Evolutionary conservation across 169 alveolate genomes (phyloP).

Genomic region (Plasmodium adleri): DNA sequence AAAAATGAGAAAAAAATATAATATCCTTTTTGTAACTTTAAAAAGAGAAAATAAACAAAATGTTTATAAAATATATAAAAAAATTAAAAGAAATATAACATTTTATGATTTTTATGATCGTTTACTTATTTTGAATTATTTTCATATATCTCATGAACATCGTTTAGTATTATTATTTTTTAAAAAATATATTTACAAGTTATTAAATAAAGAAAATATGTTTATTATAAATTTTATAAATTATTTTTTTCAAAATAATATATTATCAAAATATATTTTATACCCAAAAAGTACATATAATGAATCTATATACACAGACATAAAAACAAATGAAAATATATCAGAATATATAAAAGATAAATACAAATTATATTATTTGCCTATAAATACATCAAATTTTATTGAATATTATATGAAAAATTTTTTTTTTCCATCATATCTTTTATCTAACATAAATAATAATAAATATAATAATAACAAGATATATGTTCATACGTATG

Average conservation of each 20-base stretch:
- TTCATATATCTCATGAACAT: slow-evolving; percentile 17
- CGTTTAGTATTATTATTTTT: slow-evolving; percentile 34
- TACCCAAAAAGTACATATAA: slow-evolving; percentile 1
- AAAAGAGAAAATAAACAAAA: slow-evolving; percentile 10
- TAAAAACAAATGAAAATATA: too few relatives aligned
- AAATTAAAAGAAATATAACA: slow-evolving; percentile 55
- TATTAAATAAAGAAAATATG: slow-evolving; percentile 7
- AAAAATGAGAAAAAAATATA: slow-evolving; percentile 55
- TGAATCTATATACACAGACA: too few relatives aligned
- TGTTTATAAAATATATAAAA: slow-evolving; percentile 16
- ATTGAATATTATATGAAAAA: slow-evolving; percentile 36
- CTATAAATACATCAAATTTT: slow-evolving; percentile 25
- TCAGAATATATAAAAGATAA: neutral
- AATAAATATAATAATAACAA: slow-evolving; percentile 1
- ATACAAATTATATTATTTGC: slow-evolving; percentile 6
- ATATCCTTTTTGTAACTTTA: slow-evolving; percentile 24
- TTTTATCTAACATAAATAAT: neutral
- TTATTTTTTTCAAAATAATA: slow-evolving; percentile 8
- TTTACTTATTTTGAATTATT: slow-evolving; percentile 38
- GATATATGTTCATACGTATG: neutral
- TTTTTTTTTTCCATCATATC: slow-evolving; percentile 1
- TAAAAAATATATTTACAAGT: slow-evolving; percentile 30
- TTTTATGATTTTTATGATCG: slow-evolving; percentile 47
- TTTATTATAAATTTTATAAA: slow-evolving; percentile 62
- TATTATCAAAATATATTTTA: slow-evolving; percentile 2